Evolutionary conservation across 495 filamentous ascomycete genomes (phyloP), one percentile per base, ranked within the genome.

Genomic region (Amniculicola lignicola): DNA sequence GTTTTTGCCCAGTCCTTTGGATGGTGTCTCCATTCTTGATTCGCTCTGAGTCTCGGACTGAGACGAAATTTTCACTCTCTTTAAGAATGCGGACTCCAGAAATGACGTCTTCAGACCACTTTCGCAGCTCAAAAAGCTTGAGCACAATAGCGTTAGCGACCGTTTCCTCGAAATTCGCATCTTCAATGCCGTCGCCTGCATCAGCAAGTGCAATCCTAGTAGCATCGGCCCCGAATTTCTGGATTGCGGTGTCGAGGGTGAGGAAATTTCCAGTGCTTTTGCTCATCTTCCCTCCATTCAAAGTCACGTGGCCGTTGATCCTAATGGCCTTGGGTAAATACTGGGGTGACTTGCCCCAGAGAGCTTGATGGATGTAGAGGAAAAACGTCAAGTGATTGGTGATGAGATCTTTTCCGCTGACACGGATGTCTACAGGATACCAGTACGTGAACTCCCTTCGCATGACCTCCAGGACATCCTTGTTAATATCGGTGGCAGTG

Each of bases 201-300:
- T 98, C 93, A 24, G 92, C 90, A 52, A 98, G 83, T 7, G 91
- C 90, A 58, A 98, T 87, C 67, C 93, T 79, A 27, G 87, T 86
- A 15, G 93, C 93, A 72, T 96, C 92, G 9, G 93, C 90, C 61
- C 93, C 93, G 69, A 90, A 98, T 70, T 98, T 98, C 61, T 85
- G 82, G 16, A 91, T 83, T 4, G 88, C 80, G 47, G 95, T 88
- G 59, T 85, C 82, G 22, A 98, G 76, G 16, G 93, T 98, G 64
- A 98, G 78, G 76, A 98, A 98, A 73, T 96, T 96, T 63, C 93
- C 90, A 4, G 89, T 94, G 52, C 81, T 86, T 75, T 98, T 98
- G 70, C 81, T 84, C 93, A 97, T 96, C 78, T 96, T 98, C 60
- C 94, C 88, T 29, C 90, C 91, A 66, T 97, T n/a, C n/a, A n/a